These are phyloP conservation scores for Catharanthus roseus DNA, from an alignment of 257 asterid genomes.

Conservation along the genomic window DNA sequence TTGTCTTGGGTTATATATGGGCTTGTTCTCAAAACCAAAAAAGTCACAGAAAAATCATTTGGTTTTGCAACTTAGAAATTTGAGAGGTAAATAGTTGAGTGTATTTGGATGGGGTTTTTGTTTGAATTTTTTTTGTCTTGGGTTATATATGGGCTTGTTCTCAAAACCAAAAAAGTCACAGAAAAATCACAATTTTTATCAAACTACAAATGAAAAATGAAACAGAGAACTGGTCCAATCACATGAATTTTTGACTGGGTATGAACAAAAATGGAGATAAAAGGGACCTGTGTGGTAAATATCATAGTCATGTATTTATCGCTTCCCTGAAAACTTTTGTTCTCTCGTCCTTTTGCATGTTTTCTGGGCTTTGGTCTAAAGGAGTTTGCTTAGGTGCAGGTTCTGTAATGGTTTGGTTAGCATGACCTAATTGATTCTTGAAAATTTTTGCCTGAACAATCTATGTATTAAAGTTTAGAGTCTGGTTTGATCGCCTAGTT, in stretches of 20 bases:
- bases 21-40: too few species aligned
- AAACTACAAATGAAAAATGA: background rate
- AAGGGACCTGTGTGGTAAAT: background rate
- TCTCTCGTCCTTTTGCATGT: too few species aligned
- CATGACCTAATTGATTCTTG: background rate
- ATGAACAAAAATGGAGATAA: background rate
- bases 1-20: too few species aligned
- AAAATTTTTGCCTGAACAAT: background rate
- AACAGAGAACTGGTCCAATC: background rate
- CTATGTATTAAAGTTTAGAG: background rate
- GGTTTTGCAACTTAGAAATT: conserved; percentile 1
- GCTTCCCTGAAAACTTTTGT: background rate
- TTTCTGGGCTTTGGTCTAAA: background rate
- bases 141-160: too few species aligned
- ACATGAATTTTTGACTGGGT: background rate
- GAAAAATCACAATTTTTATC: background rate
- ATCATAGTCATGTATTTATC: background rate
- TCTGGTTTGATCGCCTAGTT: background rate
- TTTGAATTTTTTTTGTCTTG: too few species aligned
- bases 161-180: too few species aligned
- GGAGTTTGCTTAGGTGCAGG: background rate
- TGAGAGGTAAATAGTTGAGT: background rate
- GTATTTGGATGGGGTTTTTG: too few species aligned
- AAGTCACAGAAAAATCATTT: too few species aligned
- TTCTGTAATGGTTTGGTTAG: background rate